Percentiles rank a stretch among this genome's conserved stretches.
phyloP scores from a whole-genome alignment of 495 filamentous ascomycete species.

The Hyaloscypha variabilis region DNA sequence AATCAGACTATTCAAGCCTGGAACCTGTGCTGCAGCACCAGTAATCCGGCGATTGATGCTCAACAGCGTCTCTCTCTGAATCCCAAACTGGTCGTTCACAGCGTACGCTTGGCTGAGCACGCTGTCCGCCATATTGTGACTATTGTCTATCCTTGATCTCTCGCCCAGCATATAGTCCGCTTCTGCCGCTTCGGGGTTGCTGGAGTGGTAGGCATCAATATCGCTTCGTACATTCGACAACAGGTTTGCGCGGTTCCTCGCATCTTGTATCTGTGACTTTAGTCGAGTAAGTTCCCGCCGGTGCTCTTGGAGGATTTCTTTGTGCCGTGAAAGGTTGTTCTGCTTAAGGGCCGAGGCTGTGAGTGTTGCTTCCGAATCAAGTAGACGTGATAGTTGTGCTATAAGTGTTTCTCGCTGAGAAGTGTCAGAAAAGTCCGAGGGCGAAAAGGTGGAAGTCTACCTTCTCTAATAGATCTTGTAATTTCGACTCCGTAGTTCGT shows the following conservation, averaged over 20 bases:
- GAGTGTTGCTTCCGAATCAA: conserved; percentile 91
- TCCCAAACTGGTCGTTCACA: conserved; percentile 86
- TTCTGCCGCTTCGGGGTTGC: conserved; percentile 79
- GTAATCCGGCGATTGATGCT: conserved; percentile 90
- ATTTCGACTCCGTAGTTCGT: conserved; percentile 71
- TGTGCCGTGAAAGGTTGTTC: conserved; percentile 90
- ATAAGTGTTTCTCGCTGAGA: conserved; percentile 79
- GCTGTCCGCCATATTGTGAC: conserved; percentile 83
- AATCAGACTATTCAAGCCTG: conserved; percentile 92
- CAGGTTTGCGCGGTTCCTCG: conserved; percentile 87
- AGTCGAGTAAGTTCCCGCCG: conserved; percentile 79
- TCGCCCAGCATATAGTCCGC: conserved; percentile 98
- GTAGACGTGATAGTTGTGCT: conserved; percentile 80
- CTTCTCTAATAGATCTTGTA: conserved; percentile 83
- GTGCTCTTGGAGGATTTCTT: conserved; percentile 87
- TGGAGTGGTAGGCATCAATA: conserved; percentile 83
- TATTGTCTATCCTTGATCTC: conserved; percentile 79
- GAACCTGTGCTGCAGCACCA: conserved; percentile 83
- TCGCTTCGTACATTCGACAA: conserved; percentile 88
- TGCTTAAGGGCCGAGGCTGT: conserved; percentile 91
- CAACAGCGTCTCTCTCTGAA: conserved; percentile 83
- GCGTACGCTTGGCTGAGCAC: conserved; percentile 97
- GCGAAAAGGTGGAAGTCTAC: conserved; percentile 41
- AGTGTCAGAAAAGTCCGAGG: conserved; percentile 13
- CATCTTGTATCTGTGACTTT: conserved; percentile 64